A percentile compares a stretch with the other conserved stretches of the same genome.
These are phyloP conservation scores for Kockiozyma suomiensis DNA, from an alignment of 805 yeast genomes.

Conservation along the genomic window DNA sequence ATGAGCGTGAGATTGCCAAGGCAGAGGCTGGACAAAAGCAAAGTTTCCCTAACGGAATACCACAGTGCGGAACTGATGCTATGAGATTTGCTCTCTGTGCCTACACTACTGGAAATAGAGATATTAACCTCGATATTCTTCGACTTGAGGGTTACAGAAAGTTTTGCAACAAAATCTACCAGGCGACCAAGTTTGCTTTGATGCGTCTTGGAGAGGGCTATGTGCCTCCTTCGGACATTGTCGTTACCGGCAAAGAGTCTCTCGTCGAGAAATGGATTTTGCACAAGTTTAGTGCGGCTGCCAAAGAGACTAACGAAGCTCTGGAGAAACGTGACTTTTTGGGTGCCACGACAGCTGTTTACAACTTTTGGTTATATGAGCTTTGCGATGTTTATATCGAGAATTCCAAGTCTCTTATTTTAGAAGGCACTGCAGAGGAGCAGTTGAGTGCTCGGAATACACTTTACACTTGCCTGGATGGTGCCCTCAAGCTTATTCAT, in stretches of 20 bases:
- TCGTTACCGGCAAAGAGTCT: conserved; percentile 74
- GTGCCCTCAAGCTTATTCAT: conserved; percentile 87
- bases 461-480: conserved; percentile 87
- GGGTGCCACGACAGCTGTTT: conserved; percentile 81
- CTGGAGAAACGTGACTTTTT: conserved; percentile 87
- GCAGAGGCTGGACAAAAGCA: conserved; percentile 86
- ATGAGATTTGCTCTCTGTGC: conserved; percentile 97
- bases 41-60: conserved; percentile 95
- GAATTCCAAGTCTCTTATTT: conserved; percentile 88
- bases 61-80: conserved; percentile 99
- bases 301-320: conserved; percentile 62
- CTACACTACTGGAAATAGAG: conserved; percentile 98
- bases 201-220: conserved; percentile 90
- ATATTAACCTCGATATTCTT: conserved; percentile 90
- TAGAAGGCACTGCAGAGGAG: conserved; percentile 86
- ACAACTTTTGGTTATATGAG: conserved; percentile 92
- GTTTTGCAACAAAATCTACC: conserved; percentile 99
- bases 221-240: conserved; percentile 68
- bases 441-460: conserved; percentile 87
- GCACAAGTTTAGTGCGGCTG: conserved; percentile 75
- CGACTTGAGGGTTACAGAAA: conserved; percentile 99
- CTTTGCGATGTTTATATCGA: conserved; percentile 98
- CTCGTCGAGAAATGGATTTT: conserved; percentile 97
- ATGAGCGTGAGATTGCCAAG: conserved; percentile 80
- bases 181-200: conserved; percentile 95